Evolutionary conservation across 768 basidiomycete genomes (phyloP).

Genomic region (Hypholoma fasciculare): DNA sequence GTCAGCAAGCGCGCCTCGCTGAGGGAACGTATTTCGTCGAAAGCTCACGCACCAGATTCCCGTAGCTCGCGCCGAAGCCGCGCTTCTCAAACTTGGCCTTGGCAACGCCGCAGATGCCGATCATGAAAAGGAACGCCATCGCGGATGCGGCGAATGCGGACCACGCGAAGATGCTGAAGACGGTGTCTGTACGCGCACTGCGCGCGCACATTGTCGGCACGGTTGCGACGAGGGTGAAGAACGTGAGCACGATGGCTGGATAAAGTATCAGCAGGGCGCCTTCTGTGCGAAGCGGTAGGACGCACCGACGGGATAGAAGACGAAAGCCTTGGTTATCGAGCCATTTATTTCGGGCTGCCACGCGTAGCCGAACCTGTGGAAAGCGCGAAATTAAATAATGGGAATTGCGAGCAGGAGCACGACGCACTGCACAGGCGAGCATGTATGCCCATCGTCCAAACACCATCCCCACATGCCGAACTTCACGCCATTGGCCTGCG

Average conservation of each 20-base stretch:
- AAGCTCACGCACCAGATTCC: constrained; percentile 32
- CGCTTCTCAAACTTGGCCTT: constrained; percentile 29
- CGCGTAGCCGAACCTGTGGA: constrained; percentile 34
- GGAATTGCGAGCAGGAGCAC: not conserved
- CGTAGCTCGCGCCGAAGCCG: constrained; percentile 33
- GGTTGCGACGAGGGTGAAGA: constrained; percentile 30
- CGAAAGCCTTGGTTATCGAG: constrained; percentile 33
- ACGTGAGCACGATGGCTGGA: constrained; percentile 28
- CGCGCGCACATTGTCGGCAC: constrained; percentile 24
- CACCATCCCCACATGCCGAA: constrained; percentile 48
- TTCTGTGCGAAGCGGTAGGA: not conserved
- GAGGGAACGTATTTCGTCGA: not conserved
- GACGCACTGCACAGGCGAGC: constrained; percentile 29
- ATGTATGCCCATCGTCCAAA: constrained; percentile 29
- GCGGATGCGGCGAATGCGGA: constrained; percentile 27
- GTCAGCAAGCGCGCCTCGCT: not conserved
- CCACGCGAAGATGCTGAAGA: constrained; percentile 28
- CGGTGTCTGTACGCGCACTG: constrained; percentile 23
- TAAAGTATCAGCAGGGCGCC: not conserved
- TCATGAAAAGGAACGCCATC: constrained; percentile 37
- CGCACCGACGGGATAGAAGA: constrained; percentile 36
- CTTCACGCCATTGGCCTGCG: constrained; percentile 37
- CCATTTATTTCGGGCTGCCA: constrained; percentile 35
- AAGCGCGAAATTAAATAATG: not conserved
- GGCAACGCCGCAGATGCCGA: constrained; percentile 34